Conservation (phyloP, 495 filamentous ascomycete species). For the Xanthoparmelia taractica region DNA sequence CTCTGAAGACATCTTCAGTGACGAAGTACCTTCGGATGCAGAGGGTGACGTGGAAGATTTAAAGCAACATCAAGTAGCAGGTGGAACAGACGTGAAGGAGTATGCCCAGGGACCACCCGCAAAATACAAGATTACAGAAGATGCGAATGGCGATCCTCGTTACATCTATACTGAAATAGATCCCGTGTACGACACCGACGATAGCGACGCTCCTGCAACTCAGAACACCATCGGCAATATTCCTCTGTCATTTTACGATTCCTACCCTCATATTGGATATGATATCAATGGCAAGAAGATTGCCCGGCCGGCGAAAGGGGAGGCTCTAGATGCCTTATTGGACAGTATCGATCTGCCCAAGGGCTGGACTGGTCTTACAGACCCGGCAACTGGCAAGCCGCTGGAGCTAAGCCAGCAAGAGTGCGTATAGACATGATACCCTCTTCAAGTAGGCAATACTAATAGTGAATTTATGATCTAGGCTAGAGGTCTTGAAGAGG, state of each 20-base stretch:
- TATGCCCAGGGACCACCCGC: constrained; percentile 26
- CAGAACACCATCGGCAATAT: constrained; percentile 94
- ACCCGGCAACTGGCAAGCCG: constrained; percentile 86
- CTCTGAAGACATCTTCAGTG: constrained; percentile 42
- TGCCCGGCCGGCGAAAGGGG: constrained; percentile 87
- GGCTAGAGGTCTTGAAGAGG: constrained; percentile 72
- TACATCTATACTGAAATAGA: constrained; percentile 86
- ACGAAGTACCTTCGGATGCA: constrained; percentile 45
- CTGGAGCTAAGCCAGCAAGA: constrained; percentile 82
- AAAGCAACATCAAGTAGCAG: constrained; percentile 2
- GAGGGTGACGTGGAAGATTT: constrained; percentile 27
- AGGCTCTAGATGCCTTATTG: constrained; percentile 85
- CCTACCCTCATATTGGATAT: constrained; percentile 96
- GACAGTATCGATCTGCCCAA: constrained; percentile 97
- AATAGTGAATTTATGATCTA: neutral
- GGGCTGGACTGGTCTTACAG: constrained; percentile 94
- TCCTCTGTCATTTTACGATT: constrained; percentile 88
- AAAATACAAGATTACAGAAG: constrained; percentile 47
- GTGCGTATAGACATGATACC: constrained; percentile 8
- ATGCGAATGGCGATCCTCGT: constrained; percentile 65
- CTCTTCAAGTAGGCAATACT: neutral
- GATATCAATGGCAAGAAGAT: constrained; percentile 98
- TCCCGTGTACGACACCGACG: constrained; percentile 91
- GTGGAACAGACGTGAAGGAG: constrained; percentile 24
- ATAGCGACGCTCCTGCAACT: constrained; percentile 70